Percentiles rank a stretch among this genome's conserved stretches.
Evolutionary conservation across 2,329 filamentous ascomycete genomes (phyloP).

Genomic region (Penicillium italicum): DNA sequence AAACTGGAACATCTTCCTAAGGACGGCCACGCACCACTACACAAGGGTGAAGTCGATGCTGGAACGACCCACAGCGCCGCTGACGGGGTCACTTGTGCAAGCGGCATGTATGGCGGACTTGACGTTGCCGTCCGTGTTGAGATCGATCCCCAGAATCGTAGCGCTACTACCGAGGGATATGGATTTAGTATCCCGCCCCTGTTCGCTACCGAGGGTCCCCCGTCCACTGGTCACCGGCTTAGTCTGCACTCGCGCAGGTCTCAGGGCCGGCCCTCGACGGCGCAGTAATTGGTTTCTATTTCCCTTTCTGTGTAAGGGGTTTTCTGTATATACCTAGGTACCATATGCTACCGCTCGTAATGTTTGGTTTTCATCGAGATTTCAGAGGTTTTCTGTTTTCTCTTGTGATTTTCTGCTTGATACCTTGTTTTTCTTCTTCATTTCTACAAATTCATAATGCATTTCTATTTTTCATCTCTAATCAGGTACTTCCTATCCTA

Average conservation of each 20-base stretch:
- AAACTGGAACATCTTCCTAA: conserved; percentile 41
- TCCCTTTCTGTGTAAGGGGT: not conserved
- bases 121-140: conserved; percentile 48
- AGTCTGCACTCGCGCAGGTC: conserved; percentile 22
- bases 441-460: not conserved
- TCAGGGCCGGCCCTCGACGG: conserved; percentile 23
- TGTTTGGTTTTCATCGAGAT: conserved; percentile 2
- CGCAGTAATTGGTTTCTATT: conserved; percentile 7
- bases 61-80: conserved; percentile 77
- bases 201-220: conserved; percentile 16
- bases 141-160: conserved; percentile 42
- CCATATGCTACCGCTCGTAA: conserved; percentile 3
- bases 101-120: conserved; percentile 41
- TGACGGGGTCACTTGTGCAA: conserved; percentile 39
- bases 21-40: conserved; percentile 68
- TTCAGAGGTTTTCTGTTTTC: not conserved
- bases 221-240: conserved; percentile 12
- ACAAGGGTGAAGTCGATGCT: conserved; percentile 70
- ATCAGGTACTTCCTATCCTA: not conserved
- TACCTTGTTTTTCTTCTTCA: conserved; percentile 4
- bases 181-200: conserved; percentile 41
- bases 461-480: not conserved
- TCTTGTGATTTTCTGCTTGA: not conserved
- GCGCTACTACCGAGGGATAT: conserved; percentile 47
- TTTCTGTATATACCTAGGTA: not conserved